Evolutionary conservation across 176 grass and related monocot species (phyloP).

Genomic region (Lolium rigidum): DNA sequence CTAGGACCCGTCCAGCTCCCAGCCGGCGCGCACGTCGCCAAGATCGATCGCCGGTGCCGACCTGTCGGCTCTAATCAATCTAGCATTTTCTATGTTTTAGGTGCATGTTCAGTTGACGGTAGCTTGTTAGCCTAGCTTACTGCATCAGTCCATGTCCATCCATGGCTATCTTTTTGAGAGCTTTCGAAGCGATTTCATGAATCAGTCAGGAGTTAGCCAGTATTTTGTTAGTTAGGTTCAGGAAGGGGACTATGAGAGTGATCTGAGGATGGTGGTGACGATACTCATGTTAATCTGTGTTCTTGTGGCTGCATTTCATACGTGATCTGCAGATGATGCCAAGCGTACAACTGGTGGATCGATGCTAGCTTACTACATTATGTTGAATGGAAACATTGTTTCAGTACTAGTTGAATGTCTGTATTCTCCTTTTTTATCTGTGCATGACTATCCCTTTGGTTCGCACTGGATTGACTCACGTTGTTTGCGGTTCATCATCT

Average conservation of each 20-base stretch:
- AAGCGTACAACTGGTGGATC: background rate
- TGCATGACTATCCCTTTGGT: too few species aligned
- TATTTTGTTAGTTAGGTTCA: too few species aligned
- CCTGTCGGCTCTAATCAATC: slow-evolving; percentile 10
- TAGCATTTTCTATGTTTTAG: slow-evolving; percentile 10
- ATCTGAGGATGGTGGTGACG: background rate
- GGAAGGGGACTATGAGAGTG: slow-evolving; percentile 7
- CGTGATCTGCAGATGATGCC: background rate
- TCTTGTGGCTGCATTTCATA: background rate
- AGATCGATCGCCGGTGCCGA: background rate
- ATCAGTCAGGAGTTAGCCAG: too few species aligned
- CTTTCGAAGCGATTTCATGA: slow-evolving; percentile 7
- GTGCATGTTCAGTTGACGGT: slow-evolving; percentile 11
- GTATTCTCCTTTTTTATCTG: too few species aligned
- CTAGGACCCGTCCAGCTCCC: background rate
- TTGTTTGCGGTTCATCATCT: too few species aligned
- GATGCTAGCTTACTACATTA: background rate
- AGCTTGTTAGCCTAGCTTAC: slow-evolving; percentile 12
- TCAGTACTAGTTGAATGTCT: too few species aligned
- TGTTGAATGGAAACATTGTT: too few species aligned
- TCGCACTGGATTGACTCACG: too few species aligned
- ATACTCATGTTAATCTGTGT: background rate
- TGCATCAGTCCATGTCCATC: too few species aligned
- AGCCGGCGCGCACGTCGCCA: background rate
- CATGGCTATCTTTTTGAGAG: slow-evolving; percentile 37